Conservation (phyloP, 2,329 filamentous ascomycete genomes). For the Pestalotiopsis sp. region DNA sequence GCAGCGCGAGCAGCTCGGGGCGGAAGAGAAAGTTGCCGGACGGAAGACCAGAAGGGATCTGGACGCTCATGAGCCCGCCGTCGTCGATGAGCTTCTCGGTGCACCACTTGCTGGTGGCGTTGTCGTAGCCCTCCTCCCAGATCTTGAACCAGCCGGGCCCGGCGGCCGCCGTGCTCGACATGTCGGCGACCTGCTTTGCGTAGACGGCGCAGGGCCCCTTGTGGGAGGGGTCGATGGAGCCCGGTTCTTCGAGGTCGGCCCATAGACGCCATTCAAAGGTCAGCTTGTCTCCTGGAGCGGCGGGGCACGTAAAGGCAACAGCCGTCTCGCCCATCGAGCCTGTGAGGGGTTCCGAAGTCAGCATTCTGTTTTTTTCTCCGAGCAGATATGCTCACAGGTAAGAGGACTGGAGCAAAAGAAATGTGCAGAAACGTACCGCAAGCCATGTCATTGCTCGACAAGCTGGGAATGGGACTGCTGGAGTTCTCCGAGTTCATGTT, state of each 20-base stretch:
- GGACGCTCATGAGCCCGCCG: constrained; percentile 65
- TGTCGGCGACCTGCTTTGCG: constrained; percentile 68
- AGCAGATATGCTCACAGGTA: constrained; percentile 21
- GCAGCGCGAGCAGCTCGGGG: constrained; percentile 71
- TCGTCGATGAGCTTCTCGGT: constrained; percentile 69
- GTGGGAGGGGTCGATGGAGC: constrained; percentile 57
- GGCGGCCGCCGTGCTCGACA: constrained; percentile 52
- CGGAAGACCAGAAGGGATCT: constrained; percentile 63
- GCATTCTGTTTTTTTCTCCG: background rate
- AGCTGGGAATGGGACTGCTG: constrained; percentile 59
- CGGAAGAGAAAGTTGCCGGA: constrained; percentile 73
- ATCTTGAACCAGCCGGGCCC: constrained; percentile 81
- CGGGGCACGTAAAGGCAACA: constrained; percentile 52
- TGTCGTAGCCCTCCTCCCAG: constrained; percentile 69
- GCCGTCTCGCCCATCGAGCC: constrained; percentile 46
- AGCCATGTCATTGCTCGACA: constrained; percentile 67
- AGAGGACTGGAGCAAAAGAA: background rate
- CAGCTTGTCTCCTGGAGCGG: constrained; percentile 55
- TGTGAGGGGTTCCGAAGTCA: constrained; percentile 29
- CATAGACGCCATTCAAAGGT: constrained; percentile 70
- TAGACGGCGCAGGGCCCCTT: constrained; percentile 73
- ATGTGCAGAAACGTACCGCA: constrained; percentile 58
- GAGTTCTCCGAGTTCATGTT: constrained; percentile 53
- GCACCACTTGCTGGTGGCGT: constrained; percentile 63
- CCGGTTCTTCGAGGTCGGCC: constrained; percentile 56